Base-by-base conservation (phyloP, 1,284 basidiomycete species). In the Cutaneotrichosporon mucoides region DNA sequence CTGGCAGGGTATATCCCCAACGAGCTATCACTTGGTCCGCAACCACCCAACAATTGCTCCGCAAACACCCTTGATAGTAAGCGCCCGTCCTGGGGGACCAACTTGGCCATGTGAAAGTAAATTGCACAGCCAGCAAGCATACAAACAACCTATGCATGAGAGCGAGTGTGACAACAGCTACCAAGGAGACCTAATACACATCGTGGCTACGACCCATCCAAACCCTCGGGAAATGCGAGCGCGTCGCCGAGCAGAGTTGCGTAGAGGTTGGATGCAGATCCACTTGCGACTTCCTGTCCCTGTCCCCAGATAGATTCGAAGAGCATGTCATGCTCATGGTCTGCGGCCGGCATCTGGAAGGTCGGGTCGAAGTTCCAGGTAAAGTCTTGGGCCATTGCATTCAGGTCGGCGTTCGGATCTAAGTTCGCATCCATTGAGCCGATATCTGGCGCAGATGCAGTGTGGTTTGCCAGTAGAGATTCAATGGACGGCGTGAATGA, bases 281-380 rank as follows among this genome's bases (percentile, higher is more conserved):
- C 34, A 5, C 16, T 40, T 11, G 49, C 16, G 24, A 50, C 58
- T 36, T 51, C 33, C 6, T 51, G 36, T 4, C 48, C 40, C 53
- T 41, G 45, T 42, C 48, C 53, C 56, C 56, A 57, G 43, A 57
- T 57, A 5, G 35, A 52, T 37, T 57, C 42, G 44, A 57, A 57
- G 34, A 56, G 45, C 37, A 61, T 36, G 34, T 61, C 60, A 50
- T 62, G 60, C 54, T 62, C 60, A 38, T 49, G 50, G 33, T 58
- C 60, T 8, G 57, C 60, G 4, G 56, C 60, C 6, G 60, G 60
- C 56, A 62, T 58, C 41, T 59, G 56, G 35, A 53, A 59, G 13
- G 51, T 44, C 6, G 60, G 60, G 46, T 62, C 55, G 24, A 62
- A 62, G 54, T 62, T 58, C 60, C 60, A 62, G n/a, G n/a, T 33